Conservation (phyloP, 768 basidiomycete genomes). For the Phaeotremella skinneri region DNA sequence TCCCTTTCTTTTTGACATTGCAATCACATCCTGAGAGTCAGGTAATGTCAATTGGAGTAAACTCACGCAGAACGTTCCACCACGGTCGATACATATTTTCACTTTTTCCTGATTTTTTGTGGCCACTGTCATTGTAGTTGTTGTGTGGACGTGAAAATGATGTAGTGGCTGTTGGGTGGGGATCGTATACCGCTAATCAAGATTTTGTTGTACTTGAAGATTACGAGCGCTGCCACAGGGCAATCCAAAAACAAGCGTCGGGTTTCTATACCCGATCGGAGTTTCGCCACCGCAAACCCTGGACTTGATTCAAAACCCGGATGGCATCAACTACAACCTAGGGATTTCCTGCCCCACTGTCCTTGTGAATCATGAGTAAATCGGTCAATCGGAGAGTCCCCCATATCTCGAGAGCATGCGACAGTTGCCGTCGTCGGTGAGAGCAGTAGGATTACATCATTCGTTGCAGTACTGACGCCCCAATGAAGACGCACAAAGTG, state of each 20-base stretch:
- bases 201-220: too few relatives aligned
- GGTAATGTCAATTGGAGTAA: too few relatives aligned
- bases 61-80: constrained; percentile 90
- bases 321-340: too few relatives aligned
- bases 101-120: too few relatives aligned
- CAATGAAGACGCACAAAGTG: not conserved
- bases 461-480: too few relatives aligned
- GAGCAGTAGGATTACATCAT: too few relatives aligned
- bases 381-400: not conserved
- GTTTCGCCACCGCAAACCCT: not conserved
- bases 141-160: too few relatives aligned
- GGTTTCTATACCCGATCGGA: not conserved
- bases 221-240: too few relatives aligned
- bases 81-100: constrained; percentile 48
- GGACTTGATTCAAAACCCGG: not conserved
- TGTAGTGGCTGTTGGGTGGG: too few relatives aligned
- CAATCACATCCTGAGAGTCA: constrained; percentile 11
- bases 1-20: constrained; percentile 46
- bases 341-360: too few relatives aligned
- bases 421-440: not conserved
- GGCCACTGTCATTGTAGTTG: too few relatives aligned
- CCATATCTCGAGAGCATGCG: not conserved
- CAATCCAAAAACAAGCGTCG: not conserved
- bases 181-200: too few relatives aligned
- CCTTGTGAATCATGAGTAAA: not conserved